A percentile compares a stretch with the other conserved stretches of the same genome.
Evolutionary conservation across 2,329 filamentous ascomycete species (phyloP).

Genomic region (Pestalotiopsis fici): DNA sequence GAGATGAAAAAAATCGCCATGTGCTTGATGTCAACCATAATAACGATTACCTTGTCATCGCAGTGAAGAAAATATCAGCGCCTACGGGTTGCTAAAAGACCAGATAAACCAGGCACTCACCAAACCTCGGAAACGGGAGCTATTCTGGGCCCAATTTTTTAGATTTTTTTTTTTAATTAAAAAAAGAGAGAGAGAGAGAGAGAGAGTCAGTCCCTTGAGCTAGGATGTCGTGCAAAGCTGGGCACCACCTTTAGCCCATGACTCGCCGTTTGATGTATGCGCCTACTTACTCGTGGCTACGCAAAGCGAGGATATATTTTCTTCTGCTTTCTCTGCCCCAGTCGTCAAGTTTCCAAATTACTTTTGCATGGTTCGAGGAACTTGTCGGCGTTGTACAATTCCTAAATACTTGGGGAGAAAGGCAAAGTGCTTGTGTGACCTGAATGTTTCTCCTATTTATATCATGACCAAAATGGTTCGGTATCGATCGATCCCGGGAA

Average conservation of each 20-base stretch:
- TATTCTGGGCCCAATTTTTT: not conserved
- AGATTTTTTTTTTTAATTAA: no score
- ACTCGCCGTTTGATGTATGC: not conserved
- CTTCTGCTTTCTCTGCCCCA: not conserved
- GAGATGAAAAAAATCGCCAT: conserved; percentile 1
- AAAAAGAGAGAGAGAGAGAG: no score
- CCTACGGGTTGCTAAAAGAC: no score
- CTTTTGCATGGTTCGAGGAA: no score
- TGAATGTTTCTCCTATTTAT: no score
- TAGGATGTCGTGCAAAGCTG: not conserved
- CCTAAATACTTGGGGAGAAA: no score
- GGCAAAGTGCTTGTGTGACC: no score
- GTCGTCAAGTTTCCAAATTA: no score
- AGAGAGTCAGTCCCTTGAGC: not conserved
- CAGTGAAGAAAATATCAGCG: not conserved
- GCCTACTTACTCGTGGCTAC: not conserved
- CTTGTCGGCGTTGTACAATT: no score
- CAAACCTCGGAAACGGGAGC: not conserved
- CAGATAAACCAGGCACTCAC: no score
- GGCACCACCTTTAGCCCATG: not conserved
- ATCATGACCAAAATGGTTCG: no score
- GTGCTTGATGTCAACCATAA: not conserved
- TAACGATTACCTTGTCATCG: not conserved
- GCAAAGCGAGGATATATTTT: not conserved
- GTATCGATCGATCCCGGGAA: no score